Percentiles rank a stretch among this genome's conserved stretches.
Evolutionary conservation across 345 rosid species (phyloP).

Genomic region (Turritis glabra): DNA sequence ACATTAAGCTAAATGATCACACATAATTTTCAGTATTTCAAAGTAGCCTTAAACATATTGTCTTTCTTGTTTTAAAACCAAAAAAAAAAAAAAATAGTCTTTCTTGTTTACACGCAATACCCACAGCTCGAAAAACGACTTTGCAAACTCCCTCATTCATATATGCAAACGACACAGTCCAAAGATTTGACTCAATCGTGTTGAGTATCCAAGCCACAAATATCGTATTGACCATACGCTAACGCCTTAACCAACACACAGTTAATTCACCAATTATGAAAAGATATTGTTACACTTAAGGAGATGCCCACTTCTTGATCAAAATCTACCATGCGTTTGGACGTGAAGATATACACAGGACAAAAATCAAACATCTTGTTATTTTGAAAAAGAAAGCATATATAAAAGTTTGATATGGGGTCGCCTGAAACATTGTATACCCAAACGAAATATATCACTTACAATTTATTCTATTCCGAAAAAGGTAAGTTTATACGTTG

Average conservation of each 20-base stretch:
- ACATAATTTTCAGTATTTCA: neutral
- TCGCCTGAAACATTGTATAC: conserved; percentile 21
- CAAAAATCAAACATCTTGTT: neutral
- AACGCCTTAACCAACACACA: neutral
- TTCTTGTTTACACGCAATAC: neutral
- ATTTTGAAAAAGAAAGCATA: neutral
- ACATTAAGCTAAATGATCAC: neutral
- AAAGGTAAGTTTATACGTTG: conserved; percentile 2
- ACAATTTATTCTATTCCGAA: neutral
- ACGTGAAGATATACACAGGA: neutral
- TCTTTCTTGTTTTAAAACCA: conserved; percentile 2
- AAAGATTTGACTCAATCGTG: neutral
- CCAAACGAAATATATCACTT: neutral
- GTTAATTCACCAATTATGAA: neutral
- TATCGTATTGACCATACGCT: neutral
- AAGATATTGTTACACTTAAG: neutral
- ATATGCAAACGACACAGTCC: neutral
- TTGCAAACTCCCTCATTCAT: neutral
- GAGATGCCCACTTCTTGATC: neutral
- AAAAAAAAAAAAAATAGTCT: too few relatives aligned
- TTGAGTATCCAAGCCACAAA: neutral
- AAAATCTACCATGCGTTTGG: neutral
- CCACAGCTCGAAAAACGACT: neutral
- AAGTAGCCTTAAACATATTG: neutral
- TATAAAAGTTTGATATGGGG: neutral